Percentiles rank a stretch among this genome's conserved stretches.
Evolutionary conservation across 306 rosid genomes (phyloP).

Genomic region (Crotalaria pallida): DNA sequence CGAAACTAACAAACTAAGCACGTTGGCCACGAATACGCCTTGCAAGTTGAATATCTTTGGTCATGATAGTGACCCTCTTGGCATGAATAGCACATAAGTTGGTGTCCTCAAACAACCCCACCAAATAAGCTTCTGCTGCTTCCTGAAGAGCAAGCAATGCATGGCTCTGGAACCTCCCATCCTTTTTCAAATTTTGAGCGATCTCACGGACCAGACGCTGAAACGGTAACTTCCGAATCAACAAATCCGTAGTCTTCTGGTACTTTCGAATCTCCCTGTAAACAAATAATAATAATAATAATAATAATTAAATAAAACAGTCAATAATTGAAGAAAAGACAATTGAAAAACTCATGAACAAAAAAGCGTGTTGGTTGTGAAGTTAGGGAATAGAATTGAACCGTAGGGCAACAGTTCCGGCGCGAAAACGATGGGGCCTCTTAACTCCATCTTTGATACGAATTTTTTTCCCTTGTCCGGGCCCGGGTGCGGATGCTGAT

Average conservation of each 20-base stretch:
- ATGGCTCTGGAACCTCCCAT: slow-evolving; percentile 58
- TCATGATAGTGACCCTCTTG: slow-evolving; percentile 63
- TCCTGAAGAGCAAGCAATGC: slow-evolving; percentile 62
- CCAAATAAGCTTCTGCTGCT: slow-evolving; percentile 56
- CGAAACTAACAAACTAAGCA: slow-evolving; percentile 22
- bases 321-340: no score
- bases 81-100: slow-evolving; percentile 60
- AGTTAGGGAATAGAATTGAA: no score
- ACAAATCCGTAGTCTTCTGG: slow-evolving; percentile 57
- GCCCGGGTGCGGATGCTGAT: no score
- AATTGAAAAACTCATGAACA: background rate
- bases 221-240: slow-evolving; percentile 54
- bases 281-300: background rate
- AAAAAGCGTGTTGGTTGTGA: no score
- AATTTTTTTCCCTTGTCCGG: no score
- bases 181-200: slow-evolving; percentile 57
- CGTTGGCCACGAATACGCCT: slow-evolving; percentile 60
- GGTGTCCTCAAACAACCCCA: slow-evolving; percentile 60
- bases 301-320: no score
- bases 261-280: slow-evolving; percentile 54
- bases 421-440: slow-evolving; percentile 52
- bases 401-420: slow-evolving; percentile 49
- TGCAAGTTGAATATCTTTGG: slow-evolving; percentile 56
- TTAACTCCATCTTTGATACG: slow-evolving; percentile 27
- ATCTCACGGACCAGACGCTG: slow-evolving; percentile 62